Conservation (phyloP, 306 rosid genomes). For the Quercus dentata region DNA sequence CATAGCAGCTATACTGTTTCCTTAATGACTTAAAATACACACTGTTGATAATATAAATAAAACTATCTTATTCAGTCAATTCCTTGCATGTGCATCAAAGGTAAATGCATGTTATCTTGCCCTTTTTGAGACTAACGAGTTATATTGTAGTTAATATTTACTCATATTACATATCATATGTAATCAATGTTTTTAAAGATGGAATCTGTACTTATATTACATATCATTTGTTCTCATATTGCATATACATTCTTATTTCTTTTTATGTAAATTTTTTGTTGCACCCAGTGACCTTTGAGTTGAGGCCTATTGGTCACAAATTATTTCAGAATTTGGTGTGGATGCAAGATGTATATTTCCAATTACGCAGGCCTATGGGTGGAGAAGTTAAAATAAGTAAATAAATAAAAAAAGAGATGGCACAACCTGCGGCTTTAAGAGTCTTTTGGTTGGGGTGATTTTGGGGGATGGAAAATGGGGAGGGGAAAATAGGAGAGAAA, state of each 20-base stretch:
- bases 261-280: no score
- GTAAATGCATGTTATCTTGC: background rate
- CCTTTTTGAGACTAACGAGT: background rate
- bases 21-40: background rate
- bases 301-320: background rate
- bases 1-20: background rate
- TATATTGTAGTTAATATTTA: background rate
- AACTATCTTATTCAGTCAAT: background rate
- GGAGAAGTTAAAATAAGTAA: no score
- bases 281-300: background rate
- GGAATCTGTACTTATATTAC: no score
- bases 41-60: background rate
- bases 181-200: background rate
- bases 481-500: no score
- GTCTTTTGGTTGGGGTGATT: no score
- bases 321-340: background rate
- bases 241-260: background rate
- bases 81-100: background rate
- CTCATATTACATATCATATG: background rate
- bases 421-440: no score
- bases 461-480: no score
- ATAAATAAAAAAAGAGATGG: no score
- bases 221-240: background rate
- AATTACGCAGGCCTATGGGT: no score
- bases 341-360: no score